These are phyloP conservation scores for Maudiozyma saulgeensis DNA, from an alignment of 805 yeast species.

Conservation along the genomic window DNA sequence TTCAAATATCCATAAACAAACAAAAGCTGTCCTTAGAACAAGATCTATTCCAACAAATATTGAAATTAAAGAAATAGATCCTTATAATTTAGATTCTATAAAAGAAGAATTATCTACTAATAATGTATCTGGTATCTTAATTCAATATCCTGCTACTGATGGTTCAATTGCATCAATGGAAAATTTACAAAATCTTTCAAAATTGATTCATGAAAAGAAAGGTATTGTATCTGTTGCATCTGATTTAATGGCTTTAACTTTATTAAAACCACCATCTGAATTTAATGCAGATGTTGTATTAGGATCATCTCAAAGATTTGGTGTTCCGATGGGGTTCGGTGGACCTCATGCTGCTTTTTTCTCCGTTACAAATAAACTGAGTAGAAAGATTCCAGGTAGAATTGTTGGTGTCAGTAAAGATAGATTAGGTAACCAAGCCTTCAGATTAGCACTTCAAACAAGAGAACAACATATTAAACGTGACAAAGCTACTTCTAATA, in stretches of 20 bases:
- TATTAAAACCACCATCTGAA: conserved; percentile 72
- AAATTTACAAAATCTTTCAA: conserved; percentile 47
- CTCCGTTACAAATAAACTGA: conserved; percentile 69
- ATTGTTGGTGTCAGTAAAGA: conserved; percentile 89
- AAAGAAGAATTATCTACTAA: conserved; percentile 27
- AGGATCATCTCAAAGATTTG: conserved; percentile 91
- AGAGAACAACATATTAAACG: conserved; percentile 97
- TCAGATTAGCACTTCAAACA: conserved; percentile 89
- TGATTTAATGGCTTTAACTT: conserved; percentile 80
- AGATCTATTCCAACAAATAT: conserved; percentile 72
- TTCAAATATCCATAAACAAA: conserved; percentile 71
- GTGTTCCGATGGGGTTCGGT: conserved; percentile 96
- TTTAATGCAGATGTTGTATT: conserved; percentile 89
- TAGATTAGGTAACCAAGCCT: conserved; percentile 80
- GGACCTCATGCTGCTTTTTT: conserved; percentile 99
- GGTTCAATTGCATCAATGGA: conserved; percentile 50
- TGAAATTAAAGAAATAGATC: conserved; percentile 48
- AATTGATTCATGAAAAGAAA: conserved; percentile 57
- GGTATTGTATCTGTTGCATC: conserved; percentile 82
- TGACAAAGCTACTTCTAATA: conserved; percentile 95
- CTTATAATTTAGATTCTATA: conserved; percentile 25
- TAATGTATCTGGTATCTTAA: conserved; percentile 66
- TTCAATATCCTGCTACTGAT: conserved; percentile 85
- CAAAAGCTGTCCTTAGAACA: conserved; percentile 65
- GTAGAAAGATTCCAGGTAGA: conserved; percentile 94